Percentiles rank a stretch among this genome's conserved stretches.
phyloP scores from a whole-genome alignment of 768 basidiomycete genomes.

The Lactarius psammicola region DNA sequence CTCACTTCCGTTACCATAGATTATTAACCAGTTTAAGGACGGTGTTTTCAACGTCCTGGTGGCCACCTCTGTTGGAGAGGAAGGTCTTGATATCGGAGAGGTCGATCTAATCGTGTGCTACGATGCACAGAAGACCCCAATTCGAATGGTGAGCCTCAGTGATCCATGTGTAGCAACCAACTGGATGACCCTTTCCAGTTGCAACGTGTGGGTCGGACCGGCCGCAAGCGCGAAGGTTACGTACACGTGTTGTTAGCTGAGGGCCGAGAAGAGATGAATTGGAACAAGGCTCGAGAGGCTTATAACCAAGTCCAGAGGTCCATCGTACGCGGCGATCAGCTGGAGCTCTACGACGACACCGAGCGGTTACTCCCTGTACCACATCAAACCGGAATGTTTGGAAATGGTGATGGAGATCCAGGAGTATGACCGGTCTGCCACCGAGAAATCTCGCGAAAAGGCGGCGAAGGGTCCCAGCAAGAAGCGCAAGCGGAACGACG shows the following conservation, averaged over 20 bases:
- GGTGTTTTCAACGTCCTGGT: constrained; percentile 92
- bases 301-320: constrained; percentile 88
- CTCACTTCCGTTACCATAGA: constrained; percentile 42
- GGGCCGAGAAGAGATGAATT: constrained; percentile 86
- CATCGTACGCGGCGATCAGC: constrained; percentile 79
- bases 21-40: constrained; percentile 81
- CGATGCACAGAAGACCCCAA: constrained; percentile 93
- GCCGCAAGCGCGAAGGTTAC: constrained; percentile 83
- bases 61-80: constrained; percentile 95
- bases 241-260: constrained; percentile 93
- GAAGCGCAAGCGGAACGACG: constrained; percentile 72
- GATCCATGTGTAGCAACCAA: neutral
- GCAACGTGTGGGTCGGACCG: constrained; percentile 94
- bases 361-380: constrained; percentile 77
- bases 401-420: constrained; percentile 84
- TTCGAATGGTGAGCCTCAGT: constrained; percentile 75
- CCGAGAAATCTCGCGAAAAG: constrained; percentile 37
- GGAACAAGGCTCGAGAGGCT: constrained; percentile 80
- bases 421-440: constrained; percentile 55
- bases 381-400: constrained; percentile 71
- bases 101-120: constrained; percentile 96
- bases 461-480: constrained; percentile 37
- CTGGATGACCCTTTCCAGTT: constrained; percentile 50
- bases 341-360: constrained; percentile 93
- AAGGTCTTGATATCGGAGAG: constrained; percentile 97